phyloP scores from a whole-genome alignment of 2,329 filamentous ascomycete genomes.

The Dactylellina drechsleri region DNA sequence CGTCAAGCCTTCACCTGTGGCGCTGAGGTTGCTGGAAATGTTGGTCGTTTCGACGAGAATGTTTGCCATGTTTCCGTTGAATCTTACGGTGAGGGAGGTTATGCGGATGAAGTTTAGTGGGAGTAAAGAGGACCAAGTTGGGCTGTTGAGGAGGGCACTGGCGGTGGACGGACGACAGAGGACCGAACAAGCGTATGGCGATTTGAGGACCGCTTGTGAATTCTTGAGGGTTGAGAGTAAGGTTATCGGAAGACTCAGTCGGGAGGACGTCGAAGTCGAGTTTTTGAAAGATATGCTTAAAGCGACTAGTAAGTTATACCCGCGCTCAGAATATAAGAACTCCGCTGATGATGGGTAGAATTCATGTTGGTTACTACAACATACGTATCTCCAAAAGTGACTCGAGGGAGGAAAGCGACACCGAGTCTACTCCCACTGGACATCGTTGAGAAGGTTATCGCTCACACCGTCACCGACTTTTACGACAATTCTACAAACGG shows the following conservation, averaged over 20 bases:
- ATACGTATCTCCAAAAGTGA: conserved; percentile 65
- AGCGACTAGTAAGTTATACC: conserved; percentile 68
- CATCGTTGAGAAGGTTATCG: conserved; percentile 71
- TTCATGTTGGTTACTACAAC: conserved; percentile 57
- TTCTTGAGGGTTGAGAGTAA: conserved; percentile 61
- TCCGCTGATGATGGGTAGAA: conserved; percentile 51
- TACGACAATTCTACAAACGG: conserved; percentile 87
- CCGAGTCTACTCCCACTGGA: conserved; percentile 66
- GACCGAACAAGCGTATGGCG: conserved; percentile 56
- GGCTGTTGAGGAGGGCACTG: conserved; percentile 32
- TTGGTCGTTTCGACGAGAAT: conserved; percentile 24
- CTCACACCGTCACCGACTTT: conserved; percentile 66
- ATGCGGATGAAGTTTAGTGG: conserved; percentile 48
- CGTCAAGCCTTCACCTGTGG: conserved; percentile 15
- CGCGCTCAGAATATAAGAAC: background rate
- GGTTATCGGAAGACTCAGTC: conserved; percentile 68
- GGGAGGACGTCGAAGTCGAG: conserved; percentile 74
- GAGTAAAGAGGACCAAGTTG: conserved; percentile 39
- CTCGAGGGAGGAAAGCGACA: conserved; percentile 5
- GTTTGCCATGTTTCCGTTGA: conserved; percentile 43
- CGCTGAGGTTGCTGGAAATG: conserved; percentile 28
- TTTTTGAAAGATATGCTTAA: conserved; percentile 75
- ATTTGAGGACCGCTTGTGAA: conserved; percentile 50
- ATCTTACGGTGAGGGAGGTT: conserved; percentile 42
- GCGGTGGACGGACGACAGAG: conserved; percentile 39